These are phyloP conservation scores for Pseudohyphozyma bogoriensis DNA, from an alignment of 768 basidiomycete species.

Conservation along the genomic window DNA sequence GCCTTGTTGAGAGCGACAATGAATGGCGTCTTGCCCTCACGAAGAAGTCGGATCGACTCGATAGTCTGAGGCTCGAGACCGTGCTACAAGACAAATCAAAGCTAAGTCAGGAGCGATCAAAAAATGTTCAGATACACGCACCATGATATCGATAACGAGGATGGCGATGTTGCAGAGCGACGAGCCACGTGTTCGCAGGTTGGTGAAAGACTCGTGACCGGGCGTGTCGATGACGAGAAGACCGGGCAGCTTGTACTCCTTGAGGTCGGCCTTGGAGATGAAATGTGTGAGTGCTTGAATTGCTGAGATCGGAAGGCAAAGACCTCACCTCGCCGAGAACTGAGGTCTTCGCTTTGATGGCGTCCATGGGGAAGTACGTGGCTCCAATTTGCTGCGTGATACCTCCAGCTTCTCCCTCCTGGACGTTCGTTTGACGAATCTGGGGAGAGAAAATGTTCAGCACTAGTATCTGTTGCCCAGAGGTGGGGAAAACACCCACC, in stretches of 20 bases:
- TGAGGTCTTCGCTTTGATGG: constrained; percentile 81
- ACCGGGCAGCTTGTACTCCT: constrained; percentile 95
- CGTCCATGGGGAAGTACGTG: constrained; percentile 94
- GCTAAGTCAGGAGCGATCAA: background rate
- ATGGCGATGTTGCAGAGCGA: constrained; percentile 98
- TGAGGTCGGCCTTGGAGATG: constrained; percentile 52
- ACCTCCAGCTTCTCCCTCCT: constrained; percentile 98
- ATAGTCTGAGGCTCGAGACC: constrained; percentile 96
- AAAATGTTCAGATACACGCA: constrained; percentile 35
- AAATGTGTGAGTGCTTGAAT: background rate
- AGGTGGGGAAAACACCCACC: constrained; percentile 43
- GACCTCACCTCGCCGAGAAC: constrained; percentile 75
- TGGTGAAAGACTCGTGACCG: constrained; percentile 98
- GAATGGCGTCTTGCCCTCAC: constrained; percentile 92
- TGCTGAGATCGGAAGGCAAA: background rate
- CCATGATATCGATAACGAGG: constrained; percentile 97
- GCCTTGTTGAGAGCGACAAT: constrained; percentile 98
- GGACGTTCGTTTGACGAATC: constrained; percentile 99
- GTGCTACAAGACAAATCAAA: constrained; percentile 48
- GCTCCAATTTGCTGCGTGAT: constrained; percentile 99
- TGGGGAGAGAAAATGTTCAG: constrained; percentile 35
- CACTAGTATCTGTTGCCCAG: background rate
- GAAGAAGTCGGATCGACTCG: constrained; percentile 82
- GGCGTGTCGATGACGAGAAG: constrained; percentile 94
- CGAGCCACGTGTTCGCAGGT: constrained; percentile 86